Evolutionary conservation across 2,329 filamentous ascomycete species (phyloP).

Genomic region (Pyricularia sp.): DNA sequence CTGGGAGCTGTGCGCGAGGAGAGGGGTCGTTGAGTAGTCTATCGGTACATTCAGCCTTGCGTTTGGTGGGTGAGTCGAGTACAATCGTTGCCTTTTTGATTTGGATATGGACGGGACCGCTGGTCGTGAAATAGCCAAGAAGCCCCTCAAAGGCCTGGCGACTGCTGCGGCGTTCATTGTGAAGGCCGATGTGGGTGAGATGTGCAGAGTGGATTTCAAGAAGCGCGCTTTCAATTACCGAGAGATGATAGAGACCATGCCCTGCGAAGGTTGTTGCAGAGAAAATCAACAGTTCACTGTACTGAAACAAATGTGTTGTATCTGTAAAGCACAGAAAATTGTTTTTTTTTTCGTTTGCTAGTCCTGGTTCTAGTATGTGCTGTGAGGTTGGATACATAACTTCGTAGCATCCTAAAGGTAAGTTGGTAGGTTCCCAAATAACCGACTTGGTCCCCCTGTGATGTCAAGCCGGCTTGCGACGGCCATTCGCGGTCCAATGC

Average conservation of each 20-base stretch:
- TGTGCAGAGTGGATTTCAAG: not conserved
- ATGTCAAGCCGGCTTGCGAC: conserved; percentile 4
- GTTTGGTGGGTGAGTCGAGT: conserved; percentile 49
- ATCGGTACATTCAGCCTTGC: conserved; percentile 73
- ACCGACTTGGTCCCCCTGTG: not conserved
- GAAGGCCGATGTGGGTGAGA: not conserved
- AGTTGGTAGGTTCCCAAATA: not conserved
- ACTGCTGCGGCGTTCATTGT: not conserved
- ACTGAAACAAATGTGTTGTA: not conserved
- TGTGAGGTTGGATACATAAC: not conserved
- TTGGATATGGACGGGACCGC: not conserved
- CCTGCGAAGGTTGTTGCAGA: not conserved
- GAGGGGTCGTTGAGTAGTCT: conserved; percentile 74
- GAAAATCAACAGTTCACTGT: not conserved
- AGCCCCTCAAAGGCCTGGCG: not conserved
- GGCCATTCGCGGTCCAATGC: conserved; percentile 5
- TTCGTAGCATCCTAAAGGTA: not conserved
- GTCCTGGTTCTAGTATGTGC: not conserved
- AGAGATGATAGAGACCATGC: not conserved
- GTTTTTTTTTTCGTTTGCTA: not conserved
- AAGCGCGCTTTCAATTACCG: not conserved
- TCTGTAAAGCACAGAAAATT: not conserved
- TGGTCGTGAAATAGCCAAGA: not conserved
- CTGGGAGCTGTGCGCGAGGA: conserved; percentile 73
- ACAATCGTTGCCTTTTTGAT: conserved; percentile 15